These are phyloP conservation scores for Clavulina sp. DNA, from an alignment of 768 basidiomycete genomes.

Conservation along the genomic window DNA sequence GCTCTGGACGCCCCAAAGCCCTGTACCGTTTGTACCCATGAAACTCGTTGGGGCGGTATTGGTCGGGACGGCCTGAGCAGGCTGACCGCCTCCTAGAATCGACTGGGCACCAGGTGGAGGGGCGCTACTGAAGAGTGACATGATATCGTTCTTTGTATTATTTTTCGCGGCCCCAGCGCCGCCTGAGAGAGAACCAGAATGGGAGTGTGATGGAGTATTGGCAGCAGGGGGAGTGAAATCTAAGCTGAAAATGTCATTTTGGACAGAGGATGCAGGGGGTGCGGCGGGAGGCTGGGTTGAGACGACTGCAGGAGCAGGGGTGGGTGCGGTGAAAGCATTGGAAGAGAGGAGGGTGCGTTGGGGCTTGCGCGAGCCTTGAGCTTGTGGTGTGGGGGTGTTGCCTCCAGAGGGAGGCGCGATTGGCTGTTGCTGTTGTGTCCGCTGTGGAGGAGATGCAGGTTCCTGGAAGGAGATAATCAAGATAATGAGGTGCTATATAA, in stretches of 20 bases:
- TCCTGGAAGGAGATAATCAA: background rate
- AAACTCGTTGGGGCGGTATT: constrained; percentile 27
- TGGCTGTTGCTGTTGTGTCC: constrained; percentile 4
- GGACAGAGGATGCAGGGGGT: constrained; percentile 10
- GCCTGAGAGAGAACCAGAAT: no score
- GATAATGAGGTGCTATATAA: background rate
- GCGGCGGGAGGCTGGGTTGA: constrained; percentile 1
- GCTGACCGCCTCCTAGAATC: no score
- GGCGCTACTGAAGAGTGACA: constrained; percentile 61
- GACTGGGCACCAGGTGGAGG: no score
- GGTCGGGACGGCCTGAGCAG: constrained; percentile 14
- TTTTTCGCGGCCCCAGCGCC: constrained; percentile 39
- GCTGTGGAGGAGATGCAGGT: constrained; percentile 11
- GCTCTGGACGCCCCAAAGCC: constrained; percentile 49
- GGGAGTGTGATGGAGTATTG: constrained; percentile 26
- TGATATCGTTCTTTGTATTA: constrained; percentile 69
- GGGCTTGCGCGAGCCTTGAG: constrained; percentile 11
- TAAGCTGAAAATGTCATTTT: constrained; percentile 58
- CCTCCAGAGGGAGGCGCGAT: constrained; percentile 4
- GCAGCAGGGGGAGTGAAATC: constrained; percentile 44
- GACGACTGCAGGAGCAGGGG: background rate
- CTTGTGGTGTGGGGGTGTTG: constrained; percentile 1
- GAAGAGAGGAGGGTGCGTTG: background rate
- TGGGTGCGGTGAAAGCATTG: background rate
- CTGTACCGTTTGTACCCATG: constrained; percentile 35